phyloP scores from a whole-genome alignment of 257 asterid genomes.

The Nicotiana undulata region DNA sequence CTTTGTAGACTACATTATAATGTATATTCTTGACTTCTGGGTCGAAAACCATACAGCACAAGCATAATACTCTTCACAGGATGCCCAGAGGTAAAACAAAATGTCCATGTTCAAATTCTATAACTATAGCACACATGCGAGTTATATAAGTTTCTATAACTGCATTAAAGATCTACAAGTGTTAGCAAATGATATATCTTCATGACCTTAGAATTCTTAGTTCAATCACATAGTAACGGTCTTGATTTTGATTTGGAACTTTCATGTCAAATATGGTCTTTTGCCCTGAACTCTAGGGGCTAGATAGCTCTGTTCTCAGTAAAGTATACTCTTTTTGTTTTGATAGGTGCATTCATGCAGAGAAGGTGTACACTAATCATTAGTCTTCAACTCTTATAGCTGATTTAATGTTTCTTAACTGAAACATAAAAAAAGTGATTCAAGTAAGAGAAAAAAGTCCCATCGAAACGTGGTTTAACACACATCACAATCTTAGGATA shows the following conservation, averaged over 20 bases:
- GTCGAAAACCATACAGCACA: background rate
- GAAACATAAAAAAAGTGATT: background rate
- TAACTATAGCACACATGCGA: background rate
- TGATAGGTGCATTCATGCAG: background rate
- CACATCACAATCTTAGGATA: too few species aligned
- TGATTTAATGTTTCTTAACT: background rate
- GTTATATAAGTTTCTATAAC: background rate
- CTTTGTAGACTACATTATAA: background rate
- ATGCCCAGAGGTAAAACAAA: background rate
- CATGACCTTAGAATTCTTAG: background rate
- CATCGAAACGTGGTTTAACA: too few species aligned
- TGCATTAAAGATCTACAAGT: background rate
- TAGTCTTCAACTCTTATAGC: background rate
- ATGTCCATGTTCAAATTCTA: background rate
- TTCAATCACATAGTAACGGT: background rate
- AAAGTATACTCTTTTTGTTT: background rate
- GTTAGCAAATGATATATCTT: background rate
- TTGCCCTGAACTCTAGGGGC: background rate
- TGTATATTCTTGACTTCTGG: background rate
- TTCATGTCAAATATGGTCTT: background rate
- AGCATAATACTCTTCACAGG: background rate
- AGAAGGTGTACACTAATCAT: background rate
- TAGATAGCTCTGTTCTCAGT: background rate
- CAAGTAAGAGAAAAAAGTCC: too few species aligned
- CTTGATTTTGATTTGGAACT: background rate